These are phyloP conservation scores for Scedosporium apiospermum DNA, from an alignment of 2,329 filamentous ascomycete species.

Conservation along the genomic window DNA sequence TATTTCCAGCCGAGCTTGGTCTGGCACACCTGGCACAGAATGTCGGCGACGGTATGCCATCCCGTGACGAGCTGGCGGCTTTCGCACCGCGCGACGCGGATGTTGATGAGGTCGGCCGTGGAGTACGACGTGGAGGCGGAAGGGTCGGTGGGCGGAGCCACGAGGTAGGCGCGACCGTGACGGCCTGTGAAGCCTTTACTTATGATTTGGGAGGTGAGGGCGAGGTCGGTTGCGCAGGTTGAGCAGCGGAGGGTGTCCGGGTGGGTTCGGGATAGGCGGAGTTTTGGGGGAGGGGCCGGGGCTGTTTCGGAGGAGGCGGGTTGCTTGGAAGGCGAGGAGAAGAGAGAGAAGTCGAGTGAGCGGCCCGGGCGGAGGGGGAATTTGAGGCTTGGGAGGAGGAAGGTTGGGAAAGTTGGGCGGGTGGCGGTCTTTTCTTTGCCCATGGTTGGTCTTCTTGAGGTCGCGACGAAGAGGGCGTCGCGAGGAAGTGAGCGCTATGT, in stretches of 20 bases:
- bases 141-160: slow-evolving; percentile 13
- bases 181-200: slow-evolving; percentile 59
- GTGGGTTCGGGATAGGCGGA: slow-evolving; percentile 6
- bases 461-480: background rate
- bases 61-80: slow-evolving; percentile 52
- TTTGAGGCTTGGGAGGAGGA: slow-evolving; percentile 40
- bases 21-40: slow-evolving; percentile 45
- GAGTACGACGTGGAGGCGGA: slow-evolving; percentile 7
- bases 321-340: slow-evolving; percentile 21
- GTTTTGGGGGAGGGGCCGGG: background rate
- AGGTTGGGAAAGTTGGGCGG: slow-evolving; percentile 32
- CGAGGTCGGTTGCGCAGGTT: slow-evolving; percentile 50
- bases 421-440: background rate
- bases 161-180: slow-evolving; percentile 52
- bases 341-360: slow-evolving; percentile 22
- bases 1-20: slow-evolving; percentile 60
- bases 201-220: slow-evolving; percentile 50
- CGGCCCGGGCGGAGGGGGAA: slow-evolving; percentile 35
- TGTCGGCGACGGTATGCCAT: slow-evolving; percentile 54
- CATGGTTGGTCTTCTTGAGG: background rate
- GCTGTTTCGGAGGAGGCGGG: slow-evolving; percentile 10
- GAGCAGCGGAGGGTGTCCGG: slow-evolving; percentile 47
- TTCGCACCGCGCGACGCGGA: slow-evolving; percentile 44
- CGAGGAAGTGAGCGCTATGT: no score
- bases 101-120: slow-evolving; percentile 36